Base-by-base conservation (phyloP, 2,329 filamentous ascomycete genomes). In the Rhynchosporium graminicola region DNA sequence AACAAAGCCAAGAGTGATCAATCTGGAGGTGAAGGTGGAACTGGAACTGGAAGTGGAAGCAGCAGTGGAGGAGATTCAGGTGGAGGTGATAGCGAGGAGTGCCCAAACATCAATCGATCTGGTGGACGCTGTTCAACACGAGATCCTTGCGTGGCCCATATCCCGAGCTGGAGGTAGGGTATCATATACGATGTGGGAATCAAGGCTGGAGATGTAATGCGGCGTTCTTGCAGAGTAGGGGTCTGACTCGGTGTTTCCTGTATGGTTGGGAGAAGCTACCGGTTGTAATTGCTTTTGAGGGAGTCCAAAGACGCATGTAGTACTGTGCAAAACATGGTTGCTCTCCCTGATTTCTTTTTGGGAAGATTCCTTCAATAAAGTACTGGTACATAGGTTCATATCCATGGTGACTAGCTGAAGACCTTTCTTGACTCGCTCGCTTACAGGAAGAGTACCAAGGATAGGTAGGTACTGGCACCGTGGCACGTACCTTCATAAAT, bases 61-160 rank as follows among this genome's bases (percentile, higher is more conserved):
- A 48, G 28, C 38, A 20, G 55, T 12, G 48, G 48, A 28, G 50
- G 60, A 46, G 45, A 29, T 38, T 57, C 36, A 56, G 38, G 40
- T 15, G 42, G 58, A 42, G 43, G 36, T 28, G 47, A 42, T 12
- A 20, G 33, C n/a, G 36, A 36, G 45, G 57, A 46, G 38, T 67
- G 65, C 40, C 59, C 56, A 40, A 60, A 61, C 38, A 42, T 40
- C 26, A 67, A 67, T 57, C 55, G 62, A n/a, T 65, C 59, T 61
- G 64, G 64, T 3, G 56, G 54, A 26, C 52, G 33, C 20, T 68
- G 66, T 38, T 63, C 66, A 42, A 42, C 42, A 7, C 57, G 51
- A 47, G 60, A 65, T 28, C 64, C 66, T 31, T 68, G 66, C 61
- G 64, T 66, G 48, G 43, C 54, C 56, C 38, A 51, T 52, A 45